phyloP scores from a whole-genome alignment of 768 basidiomycete genomes.

The Lactifluus volemus region DNA sequence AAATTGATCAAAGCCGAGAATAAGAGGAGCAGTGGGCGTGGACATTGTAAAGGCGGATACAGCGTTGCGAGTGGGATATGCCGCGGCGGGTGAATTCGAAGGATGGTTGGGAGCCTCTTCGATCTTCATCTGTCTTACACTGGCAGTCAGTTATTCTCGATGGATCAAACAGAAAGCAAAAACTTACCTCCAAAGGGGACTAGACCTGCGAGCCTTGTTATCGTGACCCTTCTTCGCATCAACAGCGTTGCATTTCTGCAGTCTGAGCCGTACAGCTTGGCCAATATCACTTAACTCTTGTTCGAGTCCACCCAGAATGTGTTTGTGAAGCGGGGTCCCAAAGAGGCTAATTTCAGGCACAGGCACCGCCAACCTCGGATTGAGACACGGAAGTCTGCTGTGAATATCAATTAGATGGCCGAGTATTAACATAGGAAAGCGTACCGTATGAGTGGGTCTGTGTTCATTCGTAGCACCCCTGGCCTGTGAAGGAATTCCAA shows the following conservation, averaged over 20 bases:
- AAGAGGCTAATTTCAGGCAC: neutral
- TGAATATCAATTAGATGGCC: neutral
- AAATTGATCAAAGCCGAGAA: slow-evolving; percentile 1
- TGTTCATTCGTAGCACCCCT: neutral
- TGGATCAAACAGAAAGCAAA: neutral
- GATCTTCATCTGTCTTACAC: neutral
- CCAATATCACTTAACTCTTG: slow-evolving; percentile 2
- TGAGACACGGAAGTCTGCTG: neutral
- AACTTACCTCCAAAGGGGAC: neutral
- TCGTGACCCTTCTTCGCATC: neutral
- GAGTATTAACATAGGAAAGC: neutral
- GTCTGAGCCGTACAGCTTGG: slow-evolving; percentile 6
- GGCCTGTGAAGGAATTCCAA: neutral
- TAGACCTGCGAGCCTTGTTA: neutral
- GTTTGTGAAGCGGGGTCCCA: neutral
- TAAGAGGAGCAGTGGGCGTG: neutral
- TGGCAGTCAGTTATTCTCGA: neutral
- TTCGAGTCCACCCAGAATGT: neutral
- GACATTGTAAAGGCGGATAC: too few relatives aligned
- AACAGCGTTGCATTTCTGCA: neutral
- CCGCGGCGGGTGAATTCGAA: neutral
- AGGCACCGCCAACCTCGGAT: neutral
- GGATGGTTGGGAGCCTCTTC: neutral
- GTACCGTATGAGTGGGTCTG: neutral
- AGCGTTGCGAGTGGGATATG: neutral